Base-by-base conservation (phyloP, 2,329 filamentous ascomycete genomes). In the Tolypocladium nubicola region DNA sequence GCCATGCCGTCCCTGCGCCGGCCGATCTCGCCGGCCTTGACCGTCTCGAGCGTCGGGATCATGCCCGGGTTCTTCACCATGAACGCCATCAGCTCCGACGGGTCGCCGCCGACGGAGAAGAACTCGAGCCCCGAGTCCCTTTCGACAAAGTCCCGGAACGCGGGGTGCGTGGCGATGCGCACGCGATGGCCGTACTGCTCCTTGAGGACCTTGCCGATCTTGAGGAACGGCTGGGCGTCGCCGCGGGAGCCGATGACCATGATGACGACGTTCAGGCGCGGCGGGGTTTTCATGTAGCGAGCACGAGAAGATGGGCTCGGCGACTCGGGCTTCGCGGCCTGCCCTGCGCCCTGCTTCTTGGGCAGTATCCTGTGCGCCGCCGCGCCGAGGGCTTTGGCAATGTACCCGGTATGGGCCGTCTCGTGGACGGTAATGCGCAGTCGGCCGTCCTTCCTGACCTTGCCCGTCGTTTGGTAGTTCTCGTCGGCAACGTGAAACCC, bases 61-160 rank as follows among this genome's bases (percentile, higher is more conserved):
- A 93, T 77, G 4, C 88, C 88, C 0, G 83, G 88, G 64, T 93
- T 91, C 73, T 90, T 90, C 39, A 92, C 88, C 89, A 94, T 93
- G 69, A 91, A 93, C 0, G 87, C 86, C 89, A 93, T 93, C 1
- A 94, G 75, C 69, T 92, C 88, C 0, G 86, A 83, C 2, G 89
- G 89, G 63, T 93, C 85, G 1, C 89, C 89, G 1, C 89, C 89
- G 2, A 92, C 82, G 1, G 83, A 86, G 71, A 92, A 93, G 72
- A 93, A 93, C 63, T 93, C 89, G 0, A 93, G 76, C 0, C 84
- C 86, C 0, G 78, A 84, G 60, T 90, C 86, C 53, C 86, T 79
- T 64, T 89, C 80, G 1, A 93, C 82, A 63, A 92, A 90, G 0
- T 89, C 82, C 53, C 84, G 84, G 68, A 93, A 93, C 0, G 84